phyloP scores from a whole-genome alignment of 495 filamentous ascomycete species.

The Penicillium chermesinum region DNA sequence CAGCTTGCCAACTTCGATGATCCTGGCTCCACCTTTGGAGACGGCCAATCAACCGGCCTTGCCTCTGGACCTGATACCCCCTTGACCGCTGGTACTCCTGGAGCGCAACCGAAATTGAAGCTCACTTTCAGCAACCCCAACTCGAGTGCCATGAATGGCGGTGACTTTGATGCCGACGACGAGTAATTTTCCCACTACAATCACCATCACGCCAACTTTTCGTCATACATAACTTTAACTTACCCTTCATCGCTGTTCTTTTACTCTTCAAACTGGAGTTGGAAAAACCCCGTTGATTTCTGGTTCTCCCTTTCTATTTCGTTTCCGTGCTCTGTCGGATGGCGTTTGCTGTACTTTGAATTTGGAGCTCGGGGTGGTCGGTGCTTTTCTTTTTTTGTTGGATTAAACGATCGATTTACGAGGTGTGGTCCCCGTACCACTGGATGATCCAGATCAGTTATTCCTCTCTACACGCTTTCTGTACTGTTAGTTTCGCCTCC shows the following conservation, averaged over 20 bases:
- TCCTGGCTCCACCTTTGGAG: constrained; percentile 38
- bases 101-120: constrained; percentile 51
- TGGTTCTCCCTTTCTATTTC: not conserved
- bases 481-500: no score
- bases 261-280: constrained; percentile 8
- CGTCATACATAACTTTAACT: constrained; percentile 10
- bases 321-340: constrained; percentile 3
- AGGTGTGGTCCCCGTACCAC: no score
- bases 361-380: constrained; percentile 7
- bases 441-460: not conserved
- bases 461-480: no score
- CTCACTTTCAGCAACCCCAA: constrained; percentile 50
- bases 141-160: constrained; percentile 25
- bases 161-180: constrained; percentile 28
- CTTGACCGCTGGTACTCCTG: constrained; percentile 48
- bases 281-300: not conserved
- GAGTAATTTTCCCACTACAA: constrained; percentile 24
- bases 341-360: constrained; percentile 7
- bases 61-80: constrained; percentile 68
- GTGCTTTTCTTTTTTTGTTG: constrained; percentile 13
- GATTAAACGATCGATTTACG: constrained; percentile 16
- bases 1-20: constrained; percentile 69
- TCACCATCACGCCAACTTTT: constrained; percentile 2
- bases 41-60: constrained; percentile 62
- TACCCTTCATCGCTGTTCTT: not conserved